Evolutionary conservation across 2,329 filamentous ascomycete genomes (phyloP).

Genomic region (Scorias spongiosa): DNA sequence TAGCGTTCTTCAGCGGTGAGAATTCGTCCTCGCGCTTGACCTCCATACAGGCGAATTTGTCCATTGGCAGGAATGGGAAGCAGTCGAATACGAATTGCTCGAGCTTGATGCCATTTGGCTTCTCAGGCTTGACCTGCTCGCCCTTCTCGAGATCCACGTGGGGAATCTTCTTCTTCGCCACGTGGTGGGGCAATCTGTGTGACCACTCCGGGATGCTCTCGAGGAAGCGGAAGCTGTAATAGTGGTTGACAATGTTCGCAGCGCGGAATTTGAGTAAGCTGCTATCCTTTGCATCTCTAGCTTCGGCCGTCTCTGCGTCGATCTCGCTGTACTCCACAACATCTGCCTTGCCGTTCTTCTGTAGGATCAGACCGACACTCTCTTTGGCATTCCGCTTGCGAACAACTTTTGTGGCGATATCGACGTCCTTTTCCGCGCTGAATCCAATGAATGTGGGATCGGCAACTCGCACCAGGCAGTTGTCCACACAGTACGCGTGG

Average conservation of each 20-base stretch:
- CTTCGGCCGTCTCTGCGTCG: slow-evolving; percentile 73
- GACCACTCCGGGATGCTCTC: slow-evolving; percentile 79
- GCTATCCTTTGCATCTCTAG: slow-evolving; percentile 65
- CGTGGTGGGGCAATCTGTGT: slow-evolving; percentile 79
- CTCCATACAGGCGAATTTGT: slow-evolving; percentile 90
- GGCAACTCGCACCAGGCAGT: slow-evolving; percentile 97
- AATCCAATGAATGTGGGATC: slow-evolving; percentile 95
- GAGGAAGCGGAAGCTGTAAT: slow-evolving; percentile 90
- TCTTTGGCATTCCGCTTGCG: slow-evolving; percentile 95
- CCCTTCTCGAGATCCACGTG: slow-evolving; percentile 57
- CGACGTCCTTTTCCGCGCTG: slow-evolving; percentile 70
- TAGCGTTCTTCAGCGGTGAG: slow-evolving; percentile 86
- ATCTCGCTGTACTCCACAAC: slow-evolving; percentile 99
- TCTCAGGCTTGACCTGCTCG: slow-evolving; percentile 73
- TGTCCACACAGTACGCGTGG: slow-evolving; percentile 96
- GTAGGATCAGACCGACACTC: slow-evolving; percentile 83
- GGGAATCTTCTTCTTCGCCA: slow-evolving; percentile 97
- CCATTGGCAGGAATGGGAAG: slow-evolving; percentile 73
- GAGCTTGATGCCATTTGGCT: slow-evolving; percentile 95
- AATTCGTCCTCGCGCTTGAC: slow-evolving; percentile 96
- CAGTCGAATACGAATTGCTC: slow-evolving; percentile 99
- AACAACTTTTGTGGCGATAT: slow-evolving; percentile 98
- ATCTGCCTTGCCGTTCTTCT: slow-evolving; percentile 90
- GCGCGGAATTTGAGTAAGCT: slow-evolving; percentile 87
- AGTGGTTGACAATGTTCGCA: slow-evolving; percentile 99